Percentiles rank a stretch among this genome's conserved stretches.
Conservation (phyloP, 306 rosid species). For the Styphnolobium japonicum region DNA sequence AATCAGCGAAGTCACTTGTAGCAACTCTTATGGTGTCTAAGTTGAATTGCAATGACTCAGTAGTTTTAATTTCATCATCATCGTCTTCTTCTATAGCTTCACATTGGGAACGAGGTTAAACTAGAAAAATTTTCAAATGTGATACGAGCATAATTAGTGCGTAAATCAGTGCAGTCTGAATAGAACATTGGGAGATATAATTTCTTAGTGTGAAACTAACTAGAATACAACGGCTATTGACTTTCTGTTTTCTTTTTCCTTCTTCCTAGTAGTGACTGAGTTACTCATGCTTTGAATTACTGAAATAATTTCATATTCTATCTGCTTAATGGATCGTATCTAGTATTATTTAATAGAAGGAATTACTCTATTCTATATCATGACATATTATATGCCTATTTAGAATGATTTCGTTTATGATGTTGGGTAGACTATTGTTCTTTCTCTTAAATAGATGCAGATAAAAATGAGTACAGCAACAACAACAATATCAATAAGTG, state of each 20-base stretch:
- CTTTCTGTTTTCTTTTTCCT: background rate
- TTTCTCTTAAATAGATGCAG: background rate
- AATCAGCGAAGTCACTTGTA: slow-evolving; percentile 29
- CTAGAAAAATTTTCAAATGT: background rate
- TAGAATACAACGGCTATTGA: background rate
- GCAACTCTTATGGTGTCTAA: slow-evolving; percentile 24
- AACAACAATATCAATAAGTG: background rate
- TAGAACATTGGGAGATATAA: background rate
- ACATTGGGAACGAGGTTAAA: background rate
- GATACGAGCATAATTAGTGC: background rate
- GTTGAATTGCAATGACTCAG: slow-evolving; percentile 18
- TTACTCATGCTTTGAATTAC: too few relatives aligned
- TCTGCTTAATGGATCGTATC: too few relatives aligned
- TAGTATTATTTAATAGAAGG: too few relatives aligned
- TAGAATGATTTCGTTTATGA: too few relatives aligned
- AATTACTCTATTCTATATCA: too few relatives aligned
- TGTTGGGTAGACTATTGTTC: too few relatives aligned
- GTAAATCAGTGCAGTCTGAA: background rate
- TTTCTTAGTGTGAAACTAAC: background rate
- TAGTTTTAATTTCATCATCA: slow-evolving; percentile 13
- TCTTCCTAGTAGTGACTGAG: too few relatives aligned
- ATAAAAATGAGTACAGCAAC: background rate
- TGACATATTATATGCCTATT: too few relatives aligned
- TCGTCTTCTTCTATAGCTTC: background rate
- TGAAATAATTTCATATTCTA: too few relatives aligned